These are phyloP conservation scores for Zopfochytrium polystomum DNA, from an alignment of 371 early-diverging fungal species.

Conservation along the genomic window DNA sequence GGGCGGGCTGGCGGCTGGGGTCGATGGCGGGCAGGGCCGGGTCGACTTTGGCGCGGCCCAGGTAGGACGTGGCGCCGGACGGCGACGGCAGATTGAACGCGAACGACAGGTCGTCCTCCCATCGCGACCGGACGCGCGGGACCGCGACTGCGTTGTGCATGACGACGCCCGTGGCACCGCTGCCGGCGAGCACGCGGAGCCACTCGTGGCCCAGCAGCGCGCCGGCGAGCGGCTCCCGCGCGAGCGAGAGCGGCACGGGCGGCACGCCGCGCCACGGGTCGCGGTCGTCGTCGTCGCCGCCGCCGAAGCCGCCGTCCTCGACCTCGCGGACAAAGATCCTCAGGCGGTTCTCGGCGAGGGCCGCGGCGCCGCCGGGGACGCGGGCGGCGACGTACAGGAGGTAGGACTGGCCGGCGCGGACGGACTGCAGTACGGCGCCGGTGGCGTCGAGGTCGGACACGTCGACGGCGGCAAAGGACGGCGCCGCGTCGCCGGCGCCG, in stretches of 20 bases:
- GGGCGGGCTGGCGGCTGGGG: too few relatives aligned
- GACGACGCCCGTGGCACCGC: neutral
- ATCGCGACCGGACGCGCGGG: neutral
- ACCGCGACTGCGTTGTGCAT: constrained; percentile 3
- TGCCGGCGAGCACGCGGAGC: neutral
- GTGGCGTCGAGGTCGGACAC: constrained; percentile 1
- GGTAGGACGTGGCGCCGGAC: constrained; percentile 5
- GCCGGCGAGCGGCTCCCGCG: neutral
- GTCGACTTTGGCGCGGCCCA: constrained; percentile 7
- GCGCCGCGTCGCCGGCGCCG: too few relatives aligned
- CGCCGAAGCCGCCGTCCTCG: too few relatives aligned
- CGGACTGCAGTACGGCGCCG: neutral
- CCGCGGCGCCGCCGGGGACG: too few relatives aligned
- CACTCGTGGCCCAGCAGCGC: constrained; percentile 5
- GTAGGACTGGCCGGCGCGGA: constrained; percentile 6
- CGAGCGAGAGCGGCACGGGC: neutral
- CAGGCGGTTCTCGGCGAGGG: too few relatives aligned
- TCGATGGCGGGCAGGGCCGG: too few relatives aligned
- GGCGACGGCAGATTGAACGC: constrained; percentile 14
- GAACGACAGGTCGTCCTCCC: constrained; percentile 15
- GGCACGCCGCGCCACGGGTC: too few relatives aligned
- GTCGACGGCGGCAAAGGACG: constrained; percentile 6
- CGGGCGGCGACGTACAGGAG: neutral
- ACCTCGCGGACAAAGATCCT: too few relatives aligned
- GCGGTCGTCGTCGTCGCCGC: too few relatives aligned